Evolutionary conservation across 768 basidiomycete species (phyloP), one percentile per base, ranked within the genome.

Genomic region (Tricholoma sp.): DNA sequence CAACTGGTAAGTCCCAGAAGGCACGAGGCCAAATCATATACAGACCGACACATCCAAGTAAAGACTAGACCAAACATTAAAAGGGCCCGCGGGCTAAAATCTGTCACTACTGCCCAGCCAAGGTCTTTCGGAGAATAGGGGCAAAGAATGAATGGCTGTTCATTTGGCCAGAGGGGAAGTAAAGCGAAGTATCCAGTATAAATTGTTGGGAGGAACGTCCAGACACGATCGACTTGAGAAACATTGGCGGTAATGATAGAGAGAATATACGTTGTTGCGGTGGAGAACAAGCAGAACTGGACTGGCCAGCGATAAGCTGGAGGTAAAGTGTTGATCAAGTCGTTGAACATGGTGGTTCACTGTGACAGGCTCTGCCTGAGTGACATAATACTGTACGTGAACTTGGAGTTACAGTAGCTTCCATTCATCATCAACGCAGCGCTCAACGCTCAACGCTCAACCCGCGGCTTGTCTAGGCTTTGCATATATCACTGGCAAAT

Each of bases 111-210:
- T 4, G 68, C 63, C 61, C 73, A 72, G 20, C 72, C 72, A 4
- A 82, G 66, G 9, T 71, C 67, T 47, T 75, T 76, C 0, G 87
- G 88, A 1, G 81, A 78, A 64, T 80, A 82, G 2, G 88, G 89
- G 33, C 66, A 65, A 13, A 88, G 66, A 18, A 72, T 66, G 9
- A 74, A 69, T 0, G 70, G 63, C 57, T 75, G 78, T n/a, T 64
- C 54, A 52, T 67, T 64, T 3, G 79, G 80, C 64, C 78, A 76
- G 6, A 88, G 70, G 0, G 91, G 94, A 2, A 89, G 70, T 29
- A 97, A 74, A 0, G 94, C 88, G 66, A 84, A 93, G 66, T 91
- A 91, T 1, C 85, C 83, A 0, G 86, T 83, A 70, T 95, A 96
- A 17, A 95, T 77, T 6, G 87, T 79, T 0, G 95, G 94, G 34